Evolutionary conservation across 2,329 filamentous ascomycete genomes (phyloP), one percentile per base, ranked within the genome.

Genomic region (Xylaria sp.): DNA sequence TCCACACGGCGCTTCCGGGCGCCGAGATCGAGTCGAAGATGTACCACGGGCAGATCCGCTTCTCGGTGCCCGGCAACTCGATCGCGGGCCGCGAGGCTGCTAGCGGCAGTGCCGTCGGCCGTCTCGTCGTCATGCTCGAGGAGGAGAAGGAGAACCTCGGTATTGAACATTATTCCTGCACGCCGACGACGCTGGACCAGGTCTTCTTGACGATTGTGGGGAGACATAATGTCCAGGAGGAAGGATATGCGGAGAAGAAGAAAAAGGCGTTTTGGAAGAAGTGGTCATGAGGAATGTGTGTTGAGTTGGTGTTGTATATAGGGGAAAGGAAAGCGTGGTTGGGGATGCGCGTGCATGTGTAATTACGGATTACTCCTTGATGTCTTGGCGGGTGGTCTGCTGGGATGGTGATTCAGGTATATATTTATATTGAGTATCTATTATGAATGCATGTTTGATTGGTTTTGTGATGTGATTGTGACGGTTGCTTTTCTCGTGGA

Each of bases 171-270:
- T 97, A 93, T 74, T 91, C 88, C 54, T 91, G 96, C 65, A 89
- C 85, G 59, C 90, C 91, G 23, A 94, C 91, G 16, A 95, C 91
- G 13, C 76, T 97, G 48, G 92, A 97, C 71, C 90, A 96, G 74
- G 92, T 97, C 0, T 97, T 97, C 74, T 74, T 97, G 72, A 83
- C 82, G 30, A 94, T 97, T 70, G 91, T 96, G 0, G 87, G 87
- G 1, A 83, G 86, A 73, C 89, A 95, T 72, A 86, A 92, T 71
- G 83, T 93, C 5, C 79, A 86, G 65, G 91, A 95, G 72, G 92
- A 93, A 75, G 70, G 70, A n/a, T 71, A 71, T 18, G 61, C 68
- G 35, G 66, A 69, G 61, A 68, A 64, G 55, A 62, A 68, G 59
- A 68, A 64, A 62, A 67, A 63, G 59, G 35, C 51, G 1, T 70